Evolutionary conservation across 2,329 filamentous ascomycete genomes (phyloP).

Genomic region (Byssothecium circinans): DNA sequence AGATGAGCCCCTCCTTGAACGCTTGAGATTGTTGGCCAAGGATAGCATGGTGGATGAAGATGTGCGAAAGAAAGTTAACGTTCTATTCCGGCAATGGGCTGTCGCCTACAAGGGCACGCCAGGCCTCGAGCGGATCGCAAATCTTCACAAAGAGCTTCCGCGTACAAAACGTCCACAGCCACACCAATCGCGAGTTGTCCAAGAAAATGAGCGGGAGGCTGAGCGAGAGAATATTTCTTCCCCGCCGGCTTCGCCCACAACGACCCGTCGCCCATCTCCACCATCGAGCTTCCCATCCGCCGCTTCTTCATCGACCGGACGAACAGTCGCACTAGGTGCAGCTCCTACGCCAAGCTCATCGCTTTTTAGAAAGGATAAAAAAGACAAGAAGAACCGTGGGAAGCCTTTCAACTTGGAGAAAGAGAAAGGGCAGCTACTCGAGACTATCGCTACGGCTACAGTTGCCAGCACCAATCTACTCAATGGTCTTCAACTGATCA

Average conservation of each 20-base stretch:
- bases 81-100: conserved; percentile 86
- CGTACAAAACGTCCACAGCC: conserved; percentile 63
- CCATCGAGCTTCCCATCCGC: conserved; percentile 25
- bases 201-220: conserved; percentile 76
- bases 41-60: conserved; percentile 81
- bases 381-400: conserved; percentile 56
- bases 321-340: conserved; percentile 31
- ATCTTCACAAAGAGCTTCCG: conserved; percentile 71
- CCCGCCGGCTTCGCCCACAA: conserved; percentile 36
- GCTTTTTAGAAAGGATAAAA: conserved; percentile 56
- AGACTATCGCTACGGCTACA: conserved; percentile 84
- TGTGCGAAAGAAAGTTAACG: conserved; percentile 85
- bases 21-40: conserved; percentile 82
- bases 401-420: conserved; percentile 79
- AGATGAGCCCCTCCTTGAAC: conserved; percentile 89
- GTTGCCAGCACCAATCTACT: conserved; percentile 88
- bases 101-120: conserved; percentile 76
- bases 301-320: conserved; percentile 31
- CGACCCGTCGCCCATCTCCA: conserved; percentile 25
- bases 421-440: conserved; percentile 84
- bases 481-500: conserved; percentile 86
- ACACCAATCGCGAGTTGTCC: conserved; percentile 79
- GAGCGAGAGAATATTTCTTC: conserved; percentile 57
- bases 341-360: conserved; percentile 53
- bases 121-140: conserved; percentile 78